Conservation (phyloP, 1,139 yeast genomes). For the Scheffersomyces quercinus region DNA sequence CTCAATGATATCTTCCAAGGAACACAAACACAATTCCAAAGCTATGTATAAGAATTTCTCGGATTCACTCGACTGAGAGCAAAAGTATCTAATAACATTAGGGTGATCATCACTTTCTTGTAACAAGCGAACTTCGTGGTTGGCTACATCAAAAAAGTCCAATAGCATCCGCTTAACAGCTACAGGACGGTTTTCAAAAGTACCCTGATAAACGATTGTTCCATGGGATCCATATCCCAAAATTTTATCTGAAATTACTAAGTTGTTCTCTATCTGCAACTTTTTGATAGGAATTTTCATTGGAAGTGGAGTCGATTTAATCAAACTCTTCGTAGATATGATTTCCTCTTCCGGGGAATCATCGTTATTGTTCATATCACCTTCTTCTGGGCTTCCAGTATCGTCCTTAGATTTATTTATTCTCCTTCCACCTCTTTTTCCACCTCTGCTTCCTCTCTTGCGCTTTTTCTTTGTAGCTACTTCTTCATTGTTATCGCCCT, state of each 20-base stretch:
- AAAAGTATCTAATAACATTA: constrained; percentile 87
- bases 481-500: constrained; percentile 7
- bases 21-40: constrained; percentile 84
- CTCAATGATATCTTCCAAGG: constrained; percentile 82
- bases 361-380: constrained; percentile 1
- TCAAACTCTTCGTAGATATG: constrained; percentile 30
- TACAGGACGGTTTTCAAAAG: constrained; percentile 88
- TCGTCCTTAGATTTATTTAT: constrained; percentile 37
- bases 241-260: constrained; percentile 68
- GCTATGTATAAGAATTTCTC: constrained; percentile 92
- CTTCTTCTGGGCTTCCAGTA: constrained; percentile 16
- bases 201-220: constrained; percentile 88
- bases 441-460: constrained; percentile 87
- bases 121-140: constrained; percentile 84
- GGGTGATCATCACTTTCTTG: constrained; percentile 98
- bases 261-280: constrained; percentile 50
- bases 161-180: constrained; percentile 93
- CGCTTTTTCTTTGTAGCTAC: constrained; percentile 42
- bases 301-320: constrained; percentile 20
- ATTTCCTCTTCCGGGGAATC: constrained; percentile 13
- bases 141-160: constrained; percentile 92
- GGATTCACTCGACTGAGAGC: constrained; percentile 72
- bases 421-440: constrained; percentile 54
- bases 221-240: constrained; percentile 97
- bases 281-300: constrained; percentile 25